These are phyloP conservation scores for Saccharomycopsis hybrid DNA, from an alignment of 1,139 yeast species.

Conservation along the genomic window DNA sequence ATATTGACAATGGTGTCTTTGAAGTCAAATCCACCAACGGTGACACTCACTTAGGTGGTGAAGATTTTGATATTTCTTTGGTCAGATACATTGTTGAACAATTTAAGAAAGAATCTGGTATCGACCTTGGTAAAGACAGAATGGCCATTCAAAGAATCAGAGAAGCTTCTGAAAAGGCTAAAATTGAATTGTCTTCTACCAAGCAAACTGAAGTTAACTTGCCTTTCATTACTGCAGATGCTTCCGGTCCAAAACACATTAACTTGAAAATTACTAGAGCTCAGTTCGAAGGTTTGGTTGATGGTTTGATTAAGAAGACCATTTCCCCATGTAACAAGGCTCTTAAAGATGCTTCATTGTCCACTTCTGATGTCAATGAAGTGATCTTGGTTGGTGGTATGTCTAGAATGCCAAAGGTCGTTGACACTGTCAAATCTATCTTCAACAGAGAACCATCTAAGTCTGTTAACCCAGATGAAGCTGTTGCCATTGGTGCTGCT, in stretches of 20 bases:
- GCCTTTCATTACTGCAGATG: conserved; percentile 85
- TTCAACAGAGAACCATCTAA: conserved; percentile 89
- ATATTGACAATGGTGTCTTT: conserved; percentile 82
- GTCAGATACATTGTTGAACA: conserved; percentile 86
- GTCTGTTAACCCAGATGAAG: conserved; percentile 97
- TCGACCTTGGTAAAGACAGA: conserved; percentile 85
- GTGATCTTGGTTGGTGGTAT: conserved; percentile 99
- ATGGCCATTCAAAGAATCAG: conserved; percentile 99
- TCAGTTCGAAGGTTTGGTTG: conserved; percentile 89
- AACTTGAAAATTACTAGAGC: conserved; percentile 90
- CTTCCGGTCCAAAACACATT: conserved; percentile 97
- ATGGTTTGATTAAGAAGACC: conserved; percentile 85
- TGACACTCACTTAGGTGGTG: conserved; percentile 89
- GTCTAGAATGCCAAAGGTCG: conserved; percentile 99
- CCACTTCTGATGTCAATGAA: conserved; percentile 84
- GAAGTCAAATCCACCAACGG: conserved; percentile 87
- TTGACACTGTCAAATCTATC: conserved; percentile 88
- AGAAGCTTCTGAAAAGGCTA: conserved; percentile 99
- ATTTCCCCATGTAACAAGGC: conserved; percentile 98
- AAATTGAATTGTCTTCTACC: conserved; percentile 94
- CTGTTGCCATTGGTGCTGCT: conserved; percentile 72
- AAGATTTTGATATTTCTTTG: conserved; percentile 82
- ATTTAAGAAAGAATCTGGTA: conserved; percentile 89
- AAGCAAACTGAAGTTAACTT: conserved; percentile 90
- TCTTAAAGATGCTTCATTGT: conserved; percentile 86